These are phyloP conservation scores for Dictyophora rubrovolvata DNA, from an alignment of 768 basidiomycete species.

Conservation along the genomic window DNA sequence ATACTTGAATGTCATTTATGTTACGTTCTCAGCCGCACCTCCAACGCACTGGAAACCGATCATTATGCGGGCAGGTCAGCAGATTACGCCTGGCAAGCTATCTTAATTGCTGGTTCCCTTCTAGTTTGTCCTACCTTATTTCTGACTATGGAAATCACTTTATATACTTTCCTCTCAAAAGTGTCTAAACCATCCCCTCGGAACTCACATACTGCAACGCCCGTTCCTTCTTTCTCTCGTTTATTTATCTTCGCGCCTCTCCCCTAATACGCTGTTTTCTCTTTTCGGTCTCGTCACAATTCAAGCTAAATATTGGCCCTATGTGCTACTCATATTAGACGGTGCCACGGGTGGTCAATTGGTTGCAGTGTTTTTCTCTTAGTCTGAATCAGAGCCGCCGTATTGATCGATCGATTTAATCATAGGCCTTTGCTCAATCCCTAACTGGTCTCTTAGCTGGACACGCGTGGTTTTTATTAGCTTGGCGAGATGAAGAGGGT, in stretches of 20 bases:
- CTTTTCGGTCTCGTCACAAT: slow-evolving; percentile 72
- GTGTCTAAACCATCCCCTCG: slow-evolving; percentile 53
- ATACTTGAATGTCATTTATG: neutral
- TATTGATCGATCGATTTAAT: neutral
- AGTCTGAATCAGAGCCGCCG: neutral
- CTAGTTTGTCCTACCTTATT: slow-evolving; percentile 36
- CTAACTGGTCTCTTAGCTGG: slow-evolving; percentile 68
- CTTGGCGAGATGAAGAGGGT: slow-evolving; percentile 11
- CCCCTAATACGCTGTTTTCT: slow-evolving; percentile 57
- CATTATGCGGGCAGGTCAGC: slow-evolving; percentile 52
- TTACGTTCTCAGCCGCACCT: slow-evolving; percentile 41
- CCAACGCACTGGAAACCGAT: slow-evolving; percentile 52
- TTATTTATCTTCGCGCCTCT: slow-evolving; percentile 58
- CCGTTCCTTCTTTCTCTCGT: slow-evolving; percentile 57
- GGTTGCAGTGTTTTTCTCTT: neutral
- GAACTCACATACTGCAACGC: slow-evolving; percentile 44
- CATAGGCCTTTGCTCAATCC: slow-evolving; percentile 40
- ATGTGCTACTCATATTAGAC: slow-evolving; percentile 64
- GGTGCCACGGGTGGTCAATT: slow-evolving; percentile 48
- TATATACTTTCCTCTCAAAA: slow-evolving; percentile 13
- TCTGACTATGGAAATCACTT: neutral
- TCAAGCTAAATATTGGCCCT: slow-evolving; percentile 65
- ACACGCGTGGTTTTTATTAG: slow-evolving; percentile 59
- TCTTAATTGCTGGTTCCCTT: slow-evolving; percentile 43
- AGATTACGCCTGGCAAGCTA: slow-evolving; percentile 69